A percentile compares a stretch with the other conserved stretches of the same genome.
phyloP scores from a whole-genome alignment of 139 green algal species.

The Chlamydomonas sp. region DNA sequence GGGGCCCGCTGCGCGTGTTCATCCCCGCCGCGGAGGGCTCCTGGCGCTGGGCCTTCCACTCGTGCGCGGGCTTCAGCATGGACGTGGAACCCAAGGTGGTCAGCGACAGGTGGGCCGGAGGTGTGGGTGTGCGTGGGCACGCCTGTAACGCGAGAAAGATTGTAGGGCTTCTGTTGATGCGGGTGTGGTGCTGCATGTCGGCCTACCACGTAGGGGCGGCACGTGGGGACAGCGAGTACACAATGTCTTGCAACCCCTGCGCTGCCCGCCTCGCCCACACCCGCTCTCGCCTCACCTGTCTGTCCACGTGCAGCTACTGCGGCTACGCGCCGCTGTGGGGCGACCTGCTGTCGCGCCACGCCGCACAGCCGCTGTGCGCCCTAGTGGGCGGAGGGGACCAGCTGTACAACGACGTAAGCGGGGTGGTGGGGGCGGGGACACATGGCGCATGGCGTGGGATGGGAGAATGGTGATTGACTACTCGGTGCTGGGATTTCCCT shows the following conservation, averaged over 20 bases:
- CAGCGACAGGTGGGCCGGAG: background rate
- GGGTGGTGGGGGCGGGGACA: background rate
- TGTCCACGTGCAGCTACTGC: background rate
- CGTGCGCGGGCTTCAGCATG: constrained; percentile 4
- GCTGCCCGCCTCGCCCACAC: background rate
- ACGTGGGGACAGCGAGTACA: background rate
- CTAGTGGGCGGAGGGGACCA: constrained; percentile 70
- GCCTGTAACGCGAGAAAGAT: background rate
- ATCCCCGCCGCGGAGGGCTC: background rate
- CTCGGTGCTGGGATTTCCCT: too few species aligned
- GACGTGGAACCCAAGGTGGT: background rate
- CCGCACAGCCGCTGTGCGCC: constrained; percentile 56
- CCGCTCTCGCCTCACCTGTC: too few species aligned
- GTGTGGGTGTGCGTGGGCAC: background rate
- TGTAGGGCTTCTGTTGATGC: too few species aligned
- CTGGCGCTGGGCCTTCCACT: constrained; percentile 34
- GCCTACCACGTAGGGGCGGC: background rate
- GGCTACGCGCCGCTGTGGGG: constrained; percentile 50
- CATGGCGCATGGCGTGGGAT: background rate
- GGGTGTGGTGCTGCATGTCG: too few species aligned
- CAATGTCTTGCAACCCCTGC: background rate
- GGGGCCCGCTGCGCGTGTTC: background rate
- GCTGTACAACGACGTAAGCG: constrained; percentile 57
- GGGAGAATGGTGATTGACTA: too few species aligned
- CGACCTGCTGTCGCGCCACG: constrained; percentile 56